Conservation (phyloP, 2,329 filamentous ascomycete genomes). For the Colletotrichum horii region DNA sequence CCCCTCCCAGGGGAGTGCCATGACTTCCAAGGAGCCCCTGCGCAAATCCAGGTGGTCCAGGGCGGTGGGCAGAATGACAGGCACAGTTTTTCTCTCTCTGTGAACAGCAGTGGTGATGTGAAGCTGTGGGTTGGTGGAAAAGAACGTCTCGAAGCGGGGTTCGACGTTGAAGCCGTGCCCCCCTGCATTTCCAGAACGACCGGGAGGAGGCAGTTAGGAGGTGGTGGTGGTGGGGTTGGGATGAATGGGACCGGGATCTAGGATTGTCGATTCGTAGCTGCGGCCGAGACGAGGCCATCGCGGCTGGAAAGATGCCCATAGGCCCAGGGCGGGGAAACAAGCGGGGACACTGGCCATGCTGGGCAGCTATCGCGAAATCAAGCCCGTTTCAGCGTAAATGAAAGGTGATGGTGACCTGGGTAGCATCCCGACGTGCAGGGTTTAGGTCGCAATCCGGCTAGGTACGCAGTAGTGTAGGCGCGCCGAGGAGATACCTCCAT, state of each 20-base stretch:
- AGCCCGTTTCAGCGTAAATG: conserved; percentile 22
- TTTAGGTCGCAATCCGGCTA: not conserved
- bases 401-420: conserved; percentile 1
- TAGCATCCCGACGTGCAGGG: conserved; percentile 15
- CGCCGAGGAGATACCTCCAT: not conserved
- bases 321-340: conserved; percentile 7
- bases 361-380: conserved; percentile 11
- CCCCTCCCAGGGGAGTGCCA: not conserved
- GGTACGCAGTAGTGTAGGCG: not conserved
- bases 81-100: not conserved
- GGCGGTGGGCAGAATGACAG: not conserved
- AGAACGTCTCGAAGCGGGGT: not conserved
- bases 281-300: not conserved
- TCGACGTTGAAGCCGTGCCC: conserved; percentile 7
- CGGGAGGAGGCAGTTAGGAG: not conserved
- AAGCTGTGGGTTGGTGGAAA: not conserved
- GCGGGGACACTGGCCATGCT: conserved; percentile 9
- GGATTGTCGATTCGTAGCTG: not conserved
- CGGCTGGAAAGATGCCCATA: conserved; percentile 18
- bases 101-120: not conserved
- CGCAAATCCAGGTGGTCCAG: conserved; percentile 8
- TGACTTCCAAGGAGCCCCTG: conserved; percentile 1
- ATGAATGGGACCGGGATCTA: not conserved
- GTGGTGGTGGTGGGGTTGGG: not conserved
- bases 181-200: not conserved